A percentile compares a stretch with the other conserved stretches of the same genome.
Conservation (phyloP, 345 rosid species). For the Aurinia saxatilis region DNA sequence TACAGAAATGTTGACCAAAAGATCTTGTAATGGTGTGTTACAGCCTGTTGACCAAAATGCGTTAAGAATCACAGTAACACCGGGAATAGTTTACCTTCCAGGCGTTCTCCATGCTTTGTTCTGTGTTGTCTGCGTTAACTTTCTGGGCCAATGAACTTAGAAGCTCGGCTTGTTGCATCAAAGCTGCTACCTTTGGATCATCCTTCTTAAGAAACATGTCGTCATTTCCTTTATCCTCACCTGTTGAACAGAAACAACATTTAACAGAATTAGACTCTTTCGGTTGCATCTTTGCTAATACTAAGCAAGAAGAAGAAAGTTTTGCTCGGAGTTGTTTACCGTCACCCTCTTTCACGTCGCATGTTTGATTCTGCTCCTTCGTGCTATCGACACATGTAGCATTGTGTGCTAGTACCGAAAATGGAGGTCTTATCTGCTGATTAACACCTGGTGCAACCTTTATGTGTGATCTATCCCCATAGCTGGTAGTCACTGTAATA, state of each 20-base stretch:
- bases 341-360: constrained; percentile 36
- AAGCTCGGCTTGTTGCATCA: constrained; percentile 92
- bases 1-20: too few species aligned
- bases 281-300: background rate
- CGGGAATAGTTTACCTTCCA: constrained; percentile 57
- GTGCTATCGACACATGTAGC: constrained; percentile 23
- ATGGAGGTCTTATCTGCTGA: constrained; percentile 58
- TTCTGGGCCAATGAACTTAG: constrained; percentile 72
- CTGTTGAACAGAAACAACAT: constrained; percentile 29
- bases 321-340: constrained; percentile 34
- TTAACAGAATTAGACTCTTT: background rate
- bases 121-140: constrained; percentile 67
- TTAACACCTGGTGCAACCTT: constrained; percentile 29
- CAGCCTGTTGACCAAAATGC: background rate
- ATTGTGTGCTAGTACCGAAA: constrained; percentile 52
- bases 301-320: background rate
- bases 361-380: constrained; percentile 25
- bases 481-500: constrained; percentile 34
- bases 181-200: constrained; percentile 68
- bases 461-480: constrained; percentile 46
- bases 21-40: background rate
- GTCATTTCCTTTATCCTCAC: constrained; percentile 30
- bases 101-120: constrained; percentile 86
- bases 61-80: background rate
- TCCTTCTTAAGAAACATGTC: constrained; percentile 58